Conservation (phyloP, 164 flowering plant genomes). For the Vitis rotundifolia region DNA sequence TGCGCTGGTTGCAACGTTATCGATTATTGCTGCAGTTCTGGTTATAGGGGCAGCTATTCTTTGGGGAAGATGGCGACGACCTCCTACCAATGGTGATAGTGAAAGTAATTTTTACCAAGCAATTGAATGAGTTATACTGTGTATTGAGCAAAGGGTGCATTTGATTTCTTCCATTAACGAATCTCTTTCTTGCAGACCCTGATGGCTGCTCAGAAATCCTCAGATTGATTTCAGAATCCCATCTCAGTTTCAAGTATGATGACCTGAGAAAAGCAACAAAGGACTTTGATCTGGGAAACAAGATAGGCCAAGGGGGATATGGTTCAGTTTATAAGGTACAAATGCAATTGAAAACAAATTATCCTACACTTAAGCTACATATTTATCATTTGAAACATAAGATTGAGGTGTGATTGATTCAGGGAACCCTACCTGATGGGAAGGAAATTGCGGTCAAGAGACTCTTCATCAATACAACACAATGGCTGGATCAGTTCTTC, state of each 20-base stretch:
- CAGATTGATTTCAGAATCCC: conserved; percentile 10
- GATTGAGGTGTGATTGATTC: not conserved
- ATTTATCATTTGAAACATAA: no score
- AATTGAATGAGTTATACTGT: no score
- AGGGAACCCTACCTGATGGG: conserved; percentile 81
- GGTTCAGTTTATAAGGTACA: conserved; percentile 77
- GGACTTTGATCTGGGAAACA: conserved; percentile 50
- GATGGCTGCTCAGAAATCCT: not conserved
- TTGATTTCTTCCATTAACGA: not conserved
- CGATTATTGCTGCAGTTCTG: conserved; percentile 52
- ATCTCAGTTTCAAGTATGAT: conserved; percentile 62
- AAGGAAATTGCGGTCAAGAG: conserved; percentile 81
- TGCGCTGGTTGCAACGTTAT: conserved; percentile 45
- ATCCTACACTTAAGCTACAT: not conserved
- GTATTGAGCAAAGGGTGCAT: no score
- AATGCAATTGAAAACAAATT: not conserved
- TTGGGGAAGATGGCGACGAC: conserved; percentile 59
- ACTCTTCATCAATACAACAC: conserved; percentile 69
- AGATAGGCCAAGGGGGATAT: conserved; percentile 83
- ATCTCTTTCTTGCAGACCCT: not conserved
- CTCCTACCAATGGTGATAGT: conserved; percentile 73
- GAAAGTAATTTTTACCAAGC: not conserved
- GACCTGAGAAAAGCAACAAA: conserved; percentile 56
- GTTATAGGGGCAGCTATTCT: conserved; percentile 46
- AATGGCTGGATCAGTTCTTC: conserved; percentile 69